phyloP scores from a whole-genome alignment of 2,329 filamentous ascomycete species.

The Parastagonospora avenae region DNA sequence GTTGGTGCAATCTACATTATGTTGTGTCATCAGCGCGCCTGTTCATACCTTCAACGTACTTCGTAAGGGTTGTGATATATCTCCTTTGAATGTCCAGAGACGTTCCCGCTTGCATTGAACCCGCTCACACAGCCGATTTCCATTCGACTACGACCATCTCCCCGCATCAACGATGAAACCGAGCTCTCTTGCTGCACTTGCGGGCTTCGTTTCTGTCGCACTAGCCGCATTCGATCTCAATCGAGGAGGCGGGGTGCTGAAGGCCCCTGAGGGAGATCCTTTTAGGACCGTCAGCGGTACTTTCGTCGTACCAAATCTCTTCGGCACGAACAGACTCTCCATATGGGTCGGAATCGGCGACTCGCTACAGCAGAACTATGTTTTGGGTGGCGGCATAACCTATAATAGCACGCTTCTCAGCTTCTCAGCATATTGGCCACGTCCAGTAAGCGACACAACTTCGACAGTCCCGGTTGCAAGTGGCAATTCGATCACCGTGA shows the following conservation, averaged over 20 bases:
- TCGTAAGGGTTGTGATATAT: too few relatives aligned
- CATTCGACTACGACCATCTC: neutral
- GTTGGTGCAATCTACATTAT: neutral
- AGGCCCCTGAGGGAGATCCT: slow-evolving; percentile 28
- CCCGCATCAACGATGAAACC: slow-evolving; percentile 16
- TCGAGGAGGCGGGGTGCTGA: slow-evolving; percentile 29
- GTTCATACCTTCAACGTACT: neutral
- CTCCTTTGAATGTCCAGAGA: too few relatives aligned
- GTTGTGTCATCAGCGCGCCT: slow-evolving; percentile 6
- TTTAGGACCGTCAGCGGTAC: slow-evolving; percentile 29
- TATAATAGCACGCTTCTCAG: slow-evolving; percentile 25
- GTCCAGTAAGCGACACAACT: slow-evolving; percentile 21
- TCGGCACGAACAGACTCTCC: slow-evolving; percentile 24
- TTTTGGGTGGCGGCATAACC: slow-evolving; percentile 28
- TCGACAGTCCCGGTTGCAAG: slow-evolving; percentile 21
- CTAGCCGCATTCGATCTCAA: slow-evolving; percentile 32
- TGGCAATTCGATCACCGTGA: slow-evolving; percentile 26
- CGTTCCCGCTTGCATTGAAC: neutral
- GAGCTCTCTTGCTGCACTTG: slow-evolving; percentile 7
- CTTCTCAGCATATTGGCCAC: slow-evolving; percentile 28
- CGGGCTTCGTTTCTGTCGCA: slow-evolving; percentile 14
- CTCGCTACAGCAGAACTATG: slow-evolving; percentile 21
- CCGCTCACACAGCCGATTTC: neutral
- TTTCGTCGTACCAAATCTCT: slow-evolving; percentile 27
- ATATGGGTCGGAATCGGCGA: slow-evolving; percentile 35